phyloP scores from a whole-genome alignment of 2,329 filamentous ascomycete genomes.

The Penicillium sp. region DNA sequence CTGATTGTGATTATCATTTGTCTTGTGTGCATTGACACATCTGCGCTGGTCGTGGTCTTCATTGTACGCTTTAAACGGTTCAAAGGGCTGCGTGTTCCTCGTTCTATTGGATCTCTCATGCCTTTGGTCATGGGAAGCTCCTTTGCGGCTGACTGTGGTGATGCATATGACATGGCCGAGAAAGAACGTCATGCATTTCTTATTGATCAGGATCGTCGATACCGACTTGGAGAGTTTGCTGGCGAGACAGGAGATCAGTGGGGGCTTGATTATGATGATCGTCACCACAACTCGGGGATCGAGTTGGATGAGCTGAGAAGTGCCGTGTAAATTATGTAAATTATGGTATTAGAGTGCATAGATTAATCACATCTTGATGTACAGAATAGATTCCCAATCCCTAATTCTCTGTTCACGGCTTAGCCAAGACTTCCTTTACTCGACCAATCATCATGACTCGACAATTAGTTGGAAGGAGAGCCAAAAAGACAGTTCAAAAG shows the following conservation, averaged over 20 bases:
- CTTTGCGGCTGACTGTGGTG: background rate
- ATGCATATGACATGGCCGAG: background rate
- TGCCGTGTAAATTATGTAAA: background rate
- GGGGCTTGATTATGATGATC: background rate
- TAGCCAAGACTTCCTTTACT: no score
- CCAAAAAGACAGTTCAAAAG: no score
- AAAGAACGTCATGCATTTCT: background rate
- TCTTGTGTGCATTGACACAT: constrained; percentile 18
- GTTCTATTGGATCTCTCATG: constrained; percentile 20
- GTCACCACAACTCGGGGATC: background rate
- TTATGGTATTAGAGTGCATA: background rate
- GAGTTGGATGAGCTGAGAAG: background rate
- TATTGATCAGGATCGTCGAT: background rate
- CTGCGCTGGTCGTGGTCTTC: constrained; percentile 20
- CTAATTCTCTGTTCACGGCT: no score
- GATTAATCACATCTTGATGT: background rate
- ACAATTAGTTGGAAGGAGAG: no score
- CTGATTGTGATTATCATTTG: constrained; percentile 19
- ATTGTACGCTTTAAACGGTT: constrained; percentile 15
- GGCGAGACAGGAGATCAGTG: background rate
- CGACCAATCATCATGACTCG: no score
- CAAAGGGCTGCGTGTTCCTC: constrained; percentile 17
- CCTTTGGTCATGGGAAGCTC: constrained; percentile 17
- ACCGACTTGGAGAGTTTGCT: background rate
- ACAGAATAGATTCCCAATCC: no score